A percentile compares a stretch with the other conserved stretches of the same genome.
These are phyloP conservation scores for Mycena leptocephala DNA, from an alignment of 768 basidiomycete genomes.

Conservation along the genomic window DNA sequence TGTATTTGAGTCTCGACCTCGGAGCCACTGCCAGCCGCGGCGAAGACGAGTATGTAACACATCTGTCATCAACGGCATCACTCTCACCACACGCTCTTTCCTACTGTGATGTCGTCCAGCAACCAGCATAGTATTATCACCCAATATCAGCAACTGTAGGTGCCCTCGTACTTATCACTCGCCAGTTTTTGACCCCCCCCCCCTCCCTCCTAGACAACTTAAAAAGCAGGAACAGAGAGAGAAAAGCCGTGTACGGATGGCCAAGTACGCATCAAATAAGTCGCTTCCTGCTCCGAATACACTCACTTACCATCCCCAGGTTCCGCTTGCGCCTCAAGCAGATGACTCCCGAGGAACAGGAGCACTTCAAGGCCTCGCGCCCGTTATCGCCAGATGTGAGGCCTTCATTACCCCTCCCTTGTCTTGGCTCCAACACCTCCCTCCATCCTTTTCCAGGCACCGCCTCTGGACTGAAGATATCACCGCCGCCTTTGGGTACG, in stretches of 20 bases:
- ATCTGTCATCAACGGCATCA: too few species aligned
- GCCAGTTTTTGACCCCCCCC: not conserved
- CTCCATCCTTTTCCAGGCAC: too few species aligned
- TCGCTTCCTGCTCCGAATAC: not conserved
- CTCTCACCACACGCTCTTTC: too few species aligned
- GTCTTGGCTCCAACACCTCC: too few species aligned
- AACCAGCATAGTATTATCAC: too few species aligned
- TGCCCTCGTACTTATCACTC: not conserved
- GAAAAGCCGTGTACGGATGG: not conserved
- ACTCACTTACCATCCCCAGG: not conserved
- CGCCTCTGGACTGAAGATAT: too few species aligned
- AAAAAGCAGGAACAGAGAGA: not conserved
- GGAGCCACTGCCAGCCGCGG: too few species aligned
- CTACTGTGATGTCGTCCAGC: too few species aligned
- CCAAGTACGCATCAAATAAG: not conserved
- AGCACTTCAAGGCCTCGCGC: not conserved
- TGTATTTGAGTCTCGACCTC: too few species aligned
- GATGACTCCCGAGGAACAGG: not conserved
- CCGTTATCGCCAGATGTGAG: not conserved
- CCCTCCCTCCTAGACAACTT: not conserved
- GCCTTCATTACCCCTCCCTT: too few species aligned
- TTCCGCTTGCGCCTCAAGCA: not conserved
- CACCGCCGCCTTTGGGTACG: too few species aligned
- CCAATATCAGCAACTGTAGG: not conserved
- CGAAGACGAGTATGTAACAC: too few species aligned